Base-by-base conservation (phyloP, 495 filamentous ascomycete species). In the Talaromyces adpressus region DNA sequence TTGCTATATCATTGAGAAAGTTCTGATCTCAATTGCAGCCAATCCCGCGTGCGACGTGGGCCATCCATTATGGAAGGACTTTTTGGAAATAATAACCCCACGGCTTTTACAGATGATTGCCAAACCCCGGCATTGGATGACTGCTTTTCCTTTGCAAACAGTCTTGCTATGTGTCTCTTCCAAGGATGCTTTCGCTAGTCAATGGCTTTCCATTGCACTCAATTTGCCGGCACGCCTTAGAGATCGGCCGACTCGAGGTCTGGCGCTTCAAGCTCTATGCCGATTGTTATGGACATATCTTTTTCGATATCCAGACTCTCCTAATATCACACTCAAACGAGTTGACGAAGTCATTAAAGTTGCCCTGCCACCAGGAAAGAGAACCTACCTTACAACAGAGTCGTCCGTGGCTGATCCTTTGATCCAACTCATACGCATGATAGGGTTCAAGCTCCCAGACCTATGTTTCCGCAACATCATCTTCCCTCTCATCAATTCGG, bases 281-380 rank as follows among this genome's bases (percentile, higher is more conserved):
- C 87, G 93, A 62, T 79, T 99, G n/a, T 79, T 96, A 3, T 99
- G 94, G 94, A 93, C 91, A 1, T 99, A 97, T 75, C 83, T 98
- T 25, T 96, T 96, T 72, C 86, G 93, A 20, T 82, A 88, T 76
- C 84, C 82, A 4, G 95, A 98, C 63, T 76, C 86, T 12, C 81
- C 84, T 11, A 85, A 85, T 52, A 79, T 80, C 29, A 87, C 87
- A 4, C 82, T 87, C 45, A 86, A 87, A 62, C 97, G 92, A 71
- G 80, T 98, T 36, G 92, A 98, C 63, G 93, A 97, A 58, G 85
- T 97, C 27, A 79, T 93, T 49, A 88, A 85, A 70, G 81, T 93
- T 65, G 85, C 96, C 8, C 82, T 99, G 14, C 91, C 91, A 2
- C 80, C 85, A 7, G 85, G 91, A 25, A 92, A 88, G 71, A 87